Conservation (phyloP, 208 protist genomes). For the Leishmania braziliensis region DNA sequence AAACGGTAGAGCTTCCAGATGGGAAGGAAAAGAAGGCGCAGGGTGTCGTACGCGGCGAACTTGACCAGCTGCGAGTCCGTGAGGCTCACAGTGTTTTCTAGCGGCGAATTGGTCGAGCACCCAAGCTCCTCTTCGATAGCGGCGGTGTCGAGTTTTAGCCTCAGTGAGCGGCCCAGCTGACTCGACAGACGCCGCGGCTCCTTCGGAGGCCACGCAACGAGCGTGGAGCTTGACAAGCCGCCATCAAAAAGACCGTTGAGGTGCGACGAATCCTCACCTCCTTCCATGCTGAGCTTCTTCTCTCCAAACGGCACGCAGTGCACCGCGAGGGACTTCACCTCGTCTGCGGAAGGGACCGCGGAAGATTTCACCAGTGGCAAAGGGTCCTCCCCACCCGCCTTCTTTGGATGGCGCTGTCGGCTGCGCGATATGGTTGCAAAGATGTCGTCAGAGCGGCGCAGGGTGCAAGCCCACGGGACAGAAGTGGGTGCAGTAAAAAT, state of each 20-base stretch:
- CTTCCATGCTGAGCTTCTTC: not conserved
- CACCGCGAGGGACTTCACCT: not conserved
- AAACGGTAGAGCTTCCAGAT: conserved; percentile 40
- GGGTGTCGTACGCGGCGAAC: conserved; percentile 22
- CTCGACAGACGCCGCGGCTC: conserved; percentile 3
- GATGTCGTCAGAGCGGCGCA: conserved; percentile 17
- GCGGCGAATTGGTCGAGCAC: not conserved
- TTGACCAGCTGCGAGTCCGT: not conserved
- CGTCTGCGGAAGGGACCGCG: not conserved
- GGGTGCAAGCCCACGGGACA: conserved; percentile 25
- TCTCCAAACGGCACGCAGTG: not conserved
- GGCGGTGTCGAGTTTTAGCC: not conserved
- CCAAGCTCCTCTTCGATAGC: conserved; percentile 12
- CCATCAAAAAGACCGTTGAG: conserved; percentile 2
- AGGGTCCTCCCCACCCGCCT: not conserved
- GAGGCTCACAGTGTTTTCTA: no score
- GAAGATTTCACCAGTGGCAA: not conserved
- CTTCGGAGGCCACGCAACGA: not conserved
- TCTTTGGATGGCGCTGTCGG: not conserved
- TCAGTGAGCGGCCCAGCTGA: not conserved
- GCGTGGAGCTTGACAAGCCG: conserved; percentile 10
- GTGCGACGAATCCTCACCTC: not conserved
- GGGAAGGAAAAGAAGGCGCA: conserved; percentile 36
- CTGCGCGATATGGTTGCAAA: not conserved
- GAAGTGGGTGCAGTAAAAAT: conserved; percentile 1